Conservation (phyloP, 768 basidiomycete species). For the Pholiota molesta region DNA sequence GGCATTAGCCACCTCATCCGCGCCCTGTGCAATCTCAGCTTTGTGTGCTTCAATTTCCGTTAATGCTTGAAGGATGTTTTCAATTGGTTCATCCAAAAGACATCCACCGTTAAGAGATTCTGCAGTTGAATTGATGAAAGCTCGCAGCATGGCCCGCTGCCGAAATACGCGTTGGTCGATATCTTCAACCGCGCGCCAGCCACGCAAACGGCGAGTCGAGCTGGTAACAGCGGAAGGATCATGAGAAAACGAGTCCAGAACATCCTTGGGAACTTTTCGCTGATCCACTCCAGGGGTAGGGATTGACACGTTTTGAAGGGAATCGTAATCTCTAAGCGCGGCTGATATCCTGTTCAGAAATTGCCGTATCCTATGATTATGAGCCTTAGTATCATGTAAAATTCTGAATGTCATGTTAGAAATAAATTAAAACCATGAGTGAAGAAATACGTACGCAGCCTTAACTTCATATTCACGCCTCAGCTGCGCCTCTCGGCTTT, state of each 20-base stretch:
- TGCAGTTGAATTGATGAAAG: conserved; percentile 42
- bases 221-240: conserved; percentile 80
- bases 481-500: conserved; percentile 50
- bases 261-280: conserved; percentile 58
- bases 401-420: conserved; percentile 41
- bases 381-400: conserved; percentile 56
- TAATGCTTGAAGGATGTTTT: conserved; percentile 50
- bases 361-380: conserved; percentile 72
- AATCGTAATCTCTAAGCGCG: conserved; percentile 67
- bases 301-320: conserved; percentile 54
- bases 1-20: conserved; percentile 49
- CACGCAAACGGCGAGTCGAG: conserved; percentile 57
- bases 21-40: conserved; percentile 45
- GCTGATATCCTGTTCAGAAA: conserved; percentile 66
- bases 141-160: conserved; percentile 57
- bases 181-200: conserved; percentile 80
- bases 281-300: conserved; percentile 50
- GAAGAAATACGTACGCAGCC: conserved; percentile 43
- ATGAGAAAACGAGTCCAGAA: conserved; percentile 74
- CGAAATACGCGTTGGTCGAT: conserved; percentile 63
- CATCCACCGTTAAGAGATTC: conserved; percentile 33
- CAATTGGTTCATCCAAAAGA: conserved; percentile 58
- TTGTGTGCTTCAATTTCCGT: conserved; percentile 52
- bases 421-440: conserved; percentile 7
- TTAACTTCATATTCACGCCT: conserved; percentile 63